These are phyloP conservation scores for Termitomyces sp. DNA, from an alignment of 768 basidiomycete species.

Conservation along the genomic window DNA sequence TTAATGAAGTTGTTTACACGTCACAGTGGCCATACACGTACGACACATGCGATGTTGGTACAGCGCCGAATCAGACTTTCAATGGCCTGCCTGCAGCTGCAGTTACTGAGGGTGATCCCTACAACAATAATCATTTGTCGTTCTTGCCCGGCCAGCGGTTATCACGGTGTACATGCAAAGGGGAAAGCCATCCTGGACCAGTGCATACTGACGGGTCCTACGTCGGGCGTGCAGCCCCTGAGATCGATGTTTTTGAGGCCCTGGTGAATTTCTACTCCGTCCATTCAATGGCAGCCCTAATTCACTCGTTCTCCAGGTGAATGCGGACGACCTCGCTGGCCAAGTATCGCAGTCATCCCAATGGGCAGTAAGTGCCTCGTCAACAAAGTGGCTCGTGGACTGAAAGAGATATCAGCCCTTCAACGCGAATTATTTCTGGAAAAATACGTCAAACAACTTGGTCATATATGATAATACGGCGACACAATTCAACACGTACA, in stretches of 20 bases:
- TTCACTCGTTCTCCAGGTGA: conserved; percentile 35
- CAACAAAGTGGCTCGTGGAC: neutral
- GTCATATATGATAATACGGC: conserved; percentile 54
- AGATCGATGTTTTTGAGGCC: conserved; percentile 91
- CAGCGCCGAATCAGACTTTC: conserved; percentile 75
- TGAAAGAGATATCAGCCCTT: conserved; percentile 52
- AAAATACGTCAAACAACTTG: conserved; percentile 57
- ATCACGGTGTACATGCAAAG: conserved; percentile 81
- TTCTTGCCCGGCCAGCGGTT: conserved; percentile 80
- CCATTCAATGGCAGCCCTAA: neutral
- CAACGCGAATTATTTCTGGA: conserved; percentile 68
- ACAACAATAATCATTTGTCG: conserved; percentile 47
- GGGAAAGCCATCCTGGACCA: conserved; percentile 85
- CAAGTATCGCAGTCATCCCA: conserved; percentile 85
- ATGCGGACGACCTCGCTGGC: conserved; percentile 38
- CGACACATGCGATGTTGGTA: conserved; percentile 82
- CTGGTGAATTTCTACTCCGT: conserved; percentile 35
- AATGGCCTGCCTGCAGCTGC: conserved; percentile 67
- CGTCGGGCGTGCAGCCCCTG: conserved; percentile 81
- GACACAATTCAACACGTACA: conserved; percentile 58
- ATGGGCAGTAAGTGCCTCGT: conserved; percentile 59
- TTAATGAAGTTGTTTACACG: neutral
- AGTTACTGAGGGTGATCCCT: conserved; percentile 53
- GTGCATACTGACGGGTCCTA: conserved; percentile 68
- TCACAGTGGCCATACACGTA: conserved; percentile 80